Base-by-base conservation (phyloP, 2,329 filamentous ascomycete genomes). In the Aschersonia sp. region DNA sequence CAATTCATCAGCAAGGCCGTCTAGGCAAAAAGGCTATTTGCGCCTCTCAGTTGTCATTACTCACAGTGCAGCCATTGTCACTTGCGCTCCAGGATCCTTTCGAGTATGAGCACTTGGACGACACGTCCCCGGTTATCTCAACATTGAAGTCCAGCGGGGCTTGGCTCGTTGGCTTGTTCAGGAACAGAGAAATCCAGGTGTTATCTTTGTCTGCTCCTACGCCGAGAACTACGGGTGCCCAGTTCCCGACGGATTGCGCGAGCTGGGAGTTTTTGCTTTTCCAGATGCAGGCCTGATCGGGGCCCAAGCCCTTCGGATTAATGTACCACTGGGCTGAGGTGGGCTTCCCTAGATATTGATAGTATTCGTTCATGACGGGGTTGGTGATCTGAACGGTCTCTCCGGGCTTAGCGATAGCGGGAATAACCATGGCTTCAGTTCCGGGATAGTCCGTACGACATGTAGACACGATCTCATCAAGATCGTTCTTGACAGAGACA, bases 361-460 rank as follows among this genome's bases (percentile, higher is more conserved):
- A 97, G 72, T 90, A 94, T 46, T 69, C 72, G 45, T 63, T 61
- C 51, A 81, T 79, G 54, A 83, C 68, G 44, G 90, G 85, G 71
- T 87, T 90, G 61, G 85, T 87, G 54, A 98, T 68, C 37, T 72
- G 66, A 51, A 78, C 68, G 30, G 68, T 74, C 45, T 67, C 58
- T 50, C 85, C 85, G 46, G 84, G 67, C 5, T 65, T 54, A 42
- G 83, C 73, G 49, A 78, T 67, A 44, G 89, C 69, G 43, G 90
- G 86, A 50, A 97, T 76, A 47, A 85, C 86, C 80, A 95, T 90
- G 57, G 74, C 74, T 71, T 98, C 92, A 50, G 81, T 88, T 60
- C 88, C 90, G 52, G 92, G 92, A 68, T 98, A 98, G 65, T 96
- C 88, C 54, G 92, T 97, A 65, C 87, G 87, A 79, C 92, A 98